Percentiles rank a stretch among this genome's conserved stretches.
Conservation (phyloP, 2,329 filamentous ascomycete genomes). For the Fusarium fracticaudum region DNA sequence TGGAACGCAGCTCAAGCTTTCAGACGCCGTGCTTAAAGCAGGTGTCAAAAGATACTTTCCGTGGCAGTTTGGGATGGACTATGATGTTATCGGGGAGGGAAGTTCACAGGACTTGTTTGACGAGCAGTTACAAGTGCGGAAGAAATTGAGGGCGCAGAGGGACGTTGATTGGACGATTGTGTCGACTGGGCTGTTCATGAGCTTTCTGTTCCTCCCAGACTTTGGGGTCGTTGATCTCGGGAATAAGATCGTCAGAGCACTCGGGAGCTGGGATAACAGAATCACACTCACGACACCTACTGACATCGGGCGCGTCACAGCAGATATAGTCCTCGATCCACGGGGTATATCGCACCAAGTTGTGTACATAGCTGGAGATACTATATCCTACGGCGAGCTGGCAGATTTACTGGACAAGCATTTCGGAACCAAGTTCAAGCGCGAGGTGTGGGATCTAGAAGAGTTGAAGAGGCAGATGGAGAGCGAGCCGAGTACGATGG, state of each 20-base stretch:
- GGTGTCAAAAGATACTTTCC: constrained; percentile 66
- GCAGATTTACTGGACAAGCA: constrained; percentile 62
- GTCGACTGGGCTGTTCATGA: constrained; percentile 76
- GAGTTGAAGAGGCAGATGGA: constrained; percentile 57
- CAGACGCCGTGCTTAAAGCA: constrained; percentile 63
- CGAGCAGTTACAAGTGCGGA: constrained; percentile 70
- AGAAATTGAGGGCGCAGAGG: constrained; percentile 58
- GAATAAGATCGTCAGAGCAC: constrained; percentile 56
- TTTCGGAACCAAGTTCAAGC: constrained; percentile 51
- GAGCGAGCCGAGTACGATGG: constrained; percentile 59
- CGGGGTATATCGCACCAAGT: constrained; percentile 51
- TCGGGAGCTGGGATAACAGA: constrained; percentile 69
- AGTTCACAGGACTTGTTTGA: constrained; percentile 73
- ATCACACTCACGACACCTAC: constrained; percentile 70
- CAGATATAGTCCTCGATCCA: constrained; percentile 62
- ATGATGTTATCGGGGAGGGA: constrained; percentile 68
- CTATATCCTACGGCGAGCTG: constrained; percentile 64
- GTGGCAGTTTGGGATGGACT: constrained; percentile 81
- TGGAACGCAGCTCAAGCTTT: constrained; percentile 67
- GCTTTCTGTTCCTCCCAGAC: constrained; percentile 70
- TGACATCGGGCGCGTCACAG: constrained; percentile 71
- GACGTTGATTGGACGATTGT: constrained; percentile 69
- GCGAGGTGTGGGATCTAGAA: constrained; percentile 60
- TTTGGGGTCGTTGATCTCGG: constrained; percentile 70
- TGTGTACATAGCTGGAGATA: constrained; percentile 70